Evolutionary conservation across 78 protist species (phyloP).

Genomic region (Acrasis kona): DNA sequence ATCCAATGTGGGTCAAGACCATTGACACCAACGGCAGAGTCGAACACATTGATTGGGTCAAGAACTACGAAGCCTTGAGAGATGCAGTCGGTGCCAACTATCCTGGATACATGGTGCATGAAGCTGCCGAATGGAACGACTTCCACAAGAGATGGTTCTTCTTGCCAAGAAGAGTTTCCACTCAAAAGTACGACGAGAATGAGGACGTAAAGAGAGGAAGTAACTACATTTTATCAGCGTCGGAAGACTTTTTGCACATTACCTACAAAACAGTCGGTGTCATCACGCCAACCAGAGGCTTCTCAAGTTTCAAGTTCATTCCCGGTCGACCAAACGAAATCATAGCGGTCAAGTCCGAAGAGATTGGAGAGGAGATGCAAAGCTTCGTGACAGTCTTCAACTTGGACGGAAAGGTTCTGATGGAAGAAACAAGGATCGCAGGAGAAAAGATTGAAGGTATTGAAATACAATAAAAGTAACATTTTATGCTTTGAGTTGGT

Average conservation of each 20-base stretch:
- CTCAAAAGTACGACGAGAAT: slow-evolving; percentile 34
- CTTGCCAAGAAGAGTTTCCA: slow-evolving; percentile 38
- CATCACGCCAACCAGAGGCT: slow-evolving; percentile 17
- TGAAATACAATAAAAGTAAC: slow-evolving; percentile 4
- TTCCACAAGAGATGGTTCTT: slow-evolving; percentile 28
- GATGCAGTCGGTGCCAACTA: slow-evolving; percentile 23
- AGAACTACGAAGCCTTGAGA: slow-evolving; percentile 20
- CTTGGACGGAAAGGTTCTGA: slow-evolving; percentile 2
- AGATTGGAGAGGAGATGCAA: not conserved
- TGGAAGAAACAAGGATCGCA: slow-evolving; percentile 17
- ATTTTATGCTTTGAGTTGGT: not conserved
- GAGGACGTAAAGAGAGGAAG: slow-evolving; percentile 29
- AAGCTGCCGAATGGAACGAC: slow-evolving; percentile 26
- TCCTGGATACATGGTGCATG: slow-evolving; percentile 45
- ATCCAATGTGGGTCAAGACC: slow-evolving; percentile 24
- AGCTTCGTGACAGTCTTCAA: slow-evolving; percentile 15
- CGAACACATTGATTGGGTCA: slow-evolving; percentile 24
- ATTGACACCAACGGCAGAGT: slow-evolving; percentile 9
- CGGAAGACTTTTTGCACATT: not conserved
- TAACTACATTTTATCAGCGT: slow-evolving; percentile 5
- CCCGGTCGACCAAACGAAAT: slow-evolving; percentile 18
- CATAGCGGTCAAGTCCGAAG: slow-evolving; percentile 28
- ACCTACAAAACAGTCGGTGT: not conserved
- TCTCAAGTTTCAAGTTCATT: slow-evolving; percentile 10
- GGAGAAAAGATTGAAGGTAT: slow-evolving; percentile 30